These are phyloP conservation scores for Wickerhamomyces ciferrii DNA, from an alignment of 805 yeast species.

Conservation along the genomic window DNA sequence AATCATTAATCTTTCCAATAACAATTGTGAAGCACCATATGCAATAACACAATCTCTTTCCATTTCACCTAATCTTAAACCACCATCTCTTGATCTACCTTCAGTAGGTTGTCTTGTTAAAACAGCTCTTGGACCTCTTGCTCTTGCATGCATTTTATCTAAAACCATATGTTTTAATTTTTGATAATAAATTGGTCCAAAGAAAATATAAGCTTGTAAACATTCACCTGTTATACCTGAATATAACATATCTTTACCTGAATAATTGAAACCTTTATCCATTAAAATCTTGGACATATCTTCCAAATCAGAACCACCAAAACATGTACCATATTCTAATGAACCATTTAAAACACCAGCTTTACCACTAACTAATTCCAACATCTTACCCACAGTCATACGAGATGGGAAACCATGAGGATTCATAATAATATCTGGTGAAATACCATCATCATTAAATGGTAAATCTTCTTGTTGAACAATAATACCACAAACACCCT, in stretches of 20 bases:
- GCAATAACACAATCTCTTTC: constrained; percentile 99
- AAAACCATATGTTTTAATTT: constrained; percentile 98
- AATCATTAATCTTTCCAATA: constrained; percentile 90
- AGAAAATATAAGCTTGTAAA: constrained; percentile 94
- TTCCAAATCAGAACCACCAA: constrained; percentile 94
- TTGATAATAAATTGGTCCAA: constrained; percentile 97
- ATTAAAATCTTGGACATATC: constrained; percentile 91
- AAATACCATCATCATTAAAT: constrained; percentile 85
- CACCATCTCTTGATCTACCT: constrained; percentile 99
- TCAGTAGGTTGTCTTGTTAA: constrained; percentile 98
- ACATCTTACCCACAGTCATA: constrained; percentile 99
- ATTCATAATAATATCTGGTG: constrained; percentile 96
- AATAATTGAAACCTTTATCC: constrained; percentile 87
- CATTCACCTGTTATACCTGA: constrained; percentile 98
- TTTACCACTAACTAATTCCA: constrained; percentile 92
- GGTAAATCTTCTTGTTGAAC: constrained; percentile 97
- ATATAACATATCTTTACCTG: constrained; percentile 96
- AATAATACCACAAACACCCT: constrained; percentile 98
- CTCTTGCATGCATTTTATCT: constrained; percentile 99
- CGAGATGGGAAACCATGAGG: constrained; percentile 99
- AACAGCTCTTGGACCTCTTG: constrained; percentile 98
- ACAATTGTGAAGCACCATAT: constrained; percentile 93
- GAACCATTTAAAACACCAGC: constrained; percentile 94
- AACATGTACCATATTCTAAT: constrained; percentile 94
- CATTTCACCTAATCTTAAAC: constrained; percentile 98